Percentiles rank a stretch among this genome's conserved stretches.
These are phyloP conservation scores for Maudiozyma saulgeensis DNA, from an alignment of 805 yeast species.

Conservation along the genomic window DNA sequence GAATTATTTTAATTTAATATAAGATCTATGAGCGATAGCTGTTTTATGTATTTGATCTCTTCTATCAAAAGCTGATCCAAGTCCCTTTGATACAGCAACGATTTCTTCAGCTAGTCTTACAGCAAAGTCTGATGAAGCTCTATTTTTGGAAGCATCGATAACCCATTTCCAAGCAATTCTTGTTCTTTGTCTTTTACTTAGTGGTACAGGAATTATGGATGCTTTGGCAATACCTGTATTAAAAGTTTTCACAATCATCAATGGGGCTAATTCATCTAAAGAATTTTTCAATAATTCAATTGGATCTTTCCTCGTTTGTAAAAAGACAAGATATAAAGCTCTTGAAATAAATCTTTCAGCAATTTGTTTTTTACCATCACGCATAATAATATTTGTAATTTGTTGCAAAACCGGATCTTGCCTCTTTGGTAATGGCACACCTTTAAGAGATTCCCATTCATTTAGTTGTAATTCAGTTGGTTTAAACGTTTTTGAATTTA, in stretches of 20 bases:
- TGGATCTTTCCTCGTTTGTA: conserved; percentile 68
- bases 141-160: conserved; percentile 69
- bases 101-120: conserved; percentile 91
- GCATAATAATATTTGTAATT: conserved; percentile 82
- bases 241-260: conserved; percentile 65
- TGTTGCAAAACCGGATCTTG: conserved; percentile 66
- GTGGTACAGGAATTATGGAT: conserved; percentile 70
- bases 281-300: conserved; percentile 63
- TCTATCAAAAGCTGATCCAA: conserved; percentile 76
- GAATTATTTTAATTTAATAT: conserved; percentile 37
- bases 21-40: conserved; percentile 85
- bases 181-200: conserved; percentile 71
- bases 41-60: conserved; percentile 72
- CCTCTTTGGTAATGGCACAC: conserved; percentile 48
- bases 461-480: conserved; percentile 59
- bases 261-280: conserved; percentile 75
- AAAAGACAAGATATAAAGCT: conserved; percentile 60
- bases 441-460: conserved; percentile 42
- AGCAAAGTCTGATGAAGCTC: conserved; percentile 70
- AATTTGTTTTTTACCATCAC: conserved; percentile 74
- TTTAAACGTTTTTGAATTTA: conserved; percentile 30
- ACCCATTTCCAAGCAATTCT: conserved; percentile 89
- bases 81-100: conserved; percentile 64
- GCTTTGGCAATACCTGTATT: conserved; percentile 83
- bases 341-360: conserved; percentile 67